Base-by-base conservation (phyloP, 768 basidiomycete species). In the Pholiota microspora region DNA sequence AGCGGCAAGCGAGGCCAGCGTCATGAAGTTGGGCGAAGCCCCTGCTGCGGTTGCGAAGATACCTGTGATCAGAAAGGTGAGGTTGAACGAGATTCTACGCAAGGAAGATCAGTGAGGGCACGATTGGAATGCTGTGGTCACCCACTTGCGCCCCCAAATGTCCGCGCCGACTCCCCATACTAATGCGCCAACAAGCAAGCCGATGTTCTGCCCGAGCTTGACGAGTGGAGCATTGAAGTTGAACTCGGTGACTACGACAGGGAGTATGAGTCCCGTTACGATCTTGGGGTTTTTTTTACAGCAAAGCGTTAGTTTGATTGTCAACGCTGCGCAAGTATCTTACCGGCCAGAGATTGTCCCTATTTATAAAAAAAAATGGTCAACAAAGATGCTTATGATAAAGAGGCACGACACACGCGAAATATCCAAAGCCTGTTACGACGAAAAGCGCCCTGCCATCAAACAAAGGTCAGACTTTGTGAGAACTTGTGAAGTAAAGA, bases 121-220 rank as follows among this genome's bases (percentile, higher is more conserved):
- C 1, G 31, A 18, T 36, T 16, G 5, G 2, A 34, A 27, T 21
- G 7, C 10, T 7, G 7, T 13, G 9, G 8, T 25, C 4, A 56
- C 60, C 24, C 53, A 86, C 84, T 73, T 77, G 62, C 88, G 73
- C 7, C 87, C 88, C 86, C 87, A 89, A 1, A 89, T 69, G 56
- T 89, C 88, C 12, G 81, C 82, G 9, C 78, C 80, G 23, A 86
- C 65, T 34, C 85, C 85, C 86, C 86, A 89, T 55, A 86, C 80
- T 2, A 77, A 77, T 12, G 85, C 84, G 23, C 88, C 88, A 0
- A 87, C 77, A 0, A 91, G 75, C 0, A 91, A 68, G 0, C 89
- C 89, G 12, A 89, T 71, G 56, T 88, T 88, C 64, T 86, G 86
- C 1, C 83, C 85, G 4, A 92, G 77, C 45, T 83, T 83, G 31